These are phyloP conservation scores for Theileria sp. DNA, from an alignment of 169 alveolate genomes.

Conservation along the genomic window DNA sequence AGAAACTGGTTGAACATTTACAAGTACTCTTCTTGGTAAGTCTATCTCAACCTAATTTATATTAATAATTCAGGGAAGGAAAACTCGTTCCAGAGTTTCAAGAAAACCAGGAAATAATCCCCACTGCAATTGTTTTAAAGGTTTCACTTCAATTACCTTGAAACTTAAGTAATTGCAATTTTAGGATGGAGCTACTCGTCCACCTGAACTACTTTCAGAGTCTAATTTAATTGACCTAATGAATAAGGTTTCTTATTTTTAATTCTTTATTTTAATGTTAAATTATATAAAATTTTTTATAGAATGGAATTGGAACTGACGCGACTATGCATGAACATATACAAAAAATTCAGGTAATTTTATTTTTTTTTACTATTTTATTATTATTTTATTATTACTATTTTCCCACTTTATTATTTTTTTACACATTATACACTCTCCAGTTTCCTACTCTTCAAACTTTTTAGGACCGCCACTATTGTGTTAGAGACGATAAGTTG, in stretches of 20 bases:
- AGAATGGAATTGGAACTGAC: constrained; percentile 97
- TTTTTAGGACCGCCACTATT: constrained; percentile 90
- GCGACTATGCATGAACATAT: constrained; percentile 99
- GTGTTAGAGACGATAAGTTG: constrained; percentile 55
- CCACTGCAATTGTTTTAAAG: constrained; percentile 67
- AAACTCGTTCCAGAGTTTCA: constrained; percentile 78
- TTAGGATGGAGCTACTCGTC: constrained; percentile 82
- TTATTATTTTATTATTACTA: not conserved
- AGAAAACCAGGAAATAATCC: constrained; percentile 75
- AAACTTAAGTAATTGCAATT: not conserved
- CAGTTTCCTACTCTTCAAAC: not conserved
- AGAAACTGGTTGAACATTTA: constrained; percentile 62
- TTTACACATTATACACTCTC: too few relatives aligned
- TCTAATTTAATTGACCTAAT: constrained; percentile 90
- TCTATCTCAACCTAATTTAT: constrained; percentile 1
- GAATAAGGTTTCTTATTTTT: constrained; percentile 77
- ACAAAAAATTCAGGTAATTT: constrained; percentile 83
- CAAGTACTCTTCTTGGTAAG: constrained; percentile 80
- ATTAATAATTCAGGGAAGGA: constrained; percentile 40
- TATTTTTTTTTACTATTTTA: too few relatives aligned
- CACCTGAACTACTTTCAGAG: constrained; percentile 92
- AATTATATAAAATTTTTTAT: not conserved
- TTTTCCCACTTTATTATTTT: not conserved
- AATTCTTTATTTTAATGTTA: not conserved
- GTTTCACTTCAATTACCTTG: not conserved